These are phyloP conservation scores for Hypomyces rosellus DNA, from an alignment of 2,329 filamentous ascomycete species.

Conservation along the genomic window DNA sequence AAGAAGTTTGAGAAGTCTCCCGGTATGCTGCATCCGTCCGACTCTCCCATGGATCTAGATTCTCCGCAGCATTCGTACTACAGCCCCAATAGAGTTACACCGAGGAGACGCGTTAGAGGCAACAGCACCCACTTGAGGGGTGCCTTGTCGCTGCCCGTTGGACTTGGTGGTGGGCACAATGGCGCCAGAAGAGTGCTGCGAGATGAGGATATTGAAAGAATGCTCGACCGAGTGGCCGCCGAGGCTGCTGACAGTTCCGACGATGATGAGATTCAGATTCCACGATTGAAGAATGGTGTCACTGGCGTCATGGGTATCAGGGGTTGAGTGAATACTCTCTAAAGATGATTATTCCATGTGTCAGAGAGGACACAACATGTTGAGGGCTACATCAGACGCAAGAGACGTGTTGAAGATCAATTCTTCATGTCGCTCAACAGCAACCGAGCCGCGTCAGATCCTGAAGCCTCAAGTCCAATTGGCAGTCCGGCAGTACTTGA, in stretches of 20 bases:
- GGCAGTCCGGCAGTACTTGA: too few relatives aligned
- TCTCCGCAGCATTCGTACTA: slow-evolving; percentile 26
- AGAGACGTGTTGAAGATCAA: too few relatives aligned
- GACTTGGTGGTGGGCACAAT: slow-evolving; percentile 37
- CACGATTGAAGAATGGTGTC: slow-evolving; percentile 25
- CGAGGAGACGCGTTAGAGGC: slow-evolving; percentile 39
- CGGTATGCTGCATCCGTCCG: slow-evolving; percentile 25
- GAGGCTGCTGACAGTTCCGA: slow-evolving; percentile 49
- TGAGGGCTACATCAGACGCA: too few relatives aligned
- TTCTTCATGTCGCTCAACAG: too few relatives aligned
- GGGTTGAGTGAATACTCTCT: slow-evolving; percentile 1
- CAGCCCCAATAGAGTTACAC: slow-evolving; percentile 29
- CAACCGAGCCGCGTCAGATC: too few relatives aligned
- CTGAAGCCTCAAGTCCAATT: too few relatives aligned
- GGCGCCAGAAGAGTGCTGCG: slow-evolving; percentile 32
- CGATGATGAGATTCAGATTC: slow-evolving; percentile 51
- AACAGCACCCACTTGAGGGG: slow-evolving; percentile 30
- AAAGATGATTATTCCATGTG: too few relatives aligned
- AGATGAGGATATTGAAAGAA: slow-evolving; percentile 53
- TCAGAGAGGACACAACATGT: too few relatives aligned
- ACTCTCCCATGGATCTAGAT: slow-evolving; percentile 44
- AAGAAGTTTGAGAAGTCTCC: slow-evolving; percentile 46
- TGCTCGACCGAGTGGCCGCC: slow-evolving; percentile 48
- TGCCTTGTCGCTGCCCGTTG: slow-evolving; percentile 43
- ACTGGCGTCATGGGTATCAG: slow-evolving; percentile 23